phyloP scores from a whole-genome alignment of 2,329 filamentous ascomycete genomes.

The Ophiostoma sp. region DNA sequence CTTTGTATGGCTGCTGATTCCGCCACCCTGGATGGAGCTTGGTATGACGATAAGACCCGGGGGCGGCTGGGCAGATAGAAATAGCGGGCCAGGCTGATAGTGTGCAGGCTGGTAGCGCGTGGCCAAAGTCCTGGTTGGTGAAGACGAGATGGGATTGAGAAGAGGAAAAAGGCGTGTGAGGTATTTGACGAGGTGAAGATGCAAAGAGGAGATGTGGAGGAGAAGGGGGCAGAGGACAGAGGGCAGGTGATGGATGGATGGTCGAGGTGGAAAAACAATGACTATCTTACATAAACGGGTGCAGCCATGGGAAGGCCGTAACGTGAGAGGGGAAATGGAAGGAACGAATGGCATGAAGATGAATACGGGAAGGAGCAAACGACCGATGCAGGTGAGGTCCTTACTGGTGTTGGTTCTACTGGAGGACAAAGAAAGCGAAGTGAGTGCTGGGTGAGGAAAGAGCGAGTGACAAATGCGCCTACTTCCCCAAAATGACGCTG shows the following conservation, averaged over 20 bases:
- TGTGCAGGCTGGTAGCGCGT: background rate
- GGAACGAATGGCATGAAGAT: background rate
- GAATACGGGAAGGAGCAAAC: background rate
- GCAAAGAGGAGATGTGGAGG: background rate
- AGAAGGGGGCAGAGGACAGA: too few species aligned
- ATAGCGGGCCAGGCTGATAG: constrained; percentile 9
- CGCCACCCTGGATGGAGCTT: background rate
- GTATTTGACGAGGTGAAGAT: background rate
- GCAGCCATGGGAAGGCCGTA: background rate
- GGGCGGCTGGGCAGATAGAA: background rate
- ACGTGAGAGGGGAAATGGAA: background rate
- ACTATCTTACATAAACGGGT: background rate
- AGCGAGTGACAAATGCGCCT: constrained; percentile 2
- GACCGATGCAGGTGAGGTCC: background rate
- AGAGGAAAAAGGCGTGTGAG: background rate
- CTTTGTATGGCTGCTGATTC: constrained; percentile 1
- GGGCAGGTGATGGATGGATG: background rate
- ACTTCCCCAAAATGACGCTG: constrained; percentile 9
- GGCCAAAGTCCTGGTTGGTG: background rate
- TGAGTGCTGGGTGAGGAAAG: constrained; percentile 5
- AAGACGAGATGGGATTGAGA: background rate
- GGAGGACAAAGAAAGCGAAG: background rate
- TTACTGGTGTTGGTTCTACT: background rate
- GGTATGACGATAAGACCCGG: background rate
- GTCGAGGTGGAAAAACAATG: background rate